Base-by-base conservation (phyloP, 139 green algal genomes). In the Coelastrella sp. region DNA sequence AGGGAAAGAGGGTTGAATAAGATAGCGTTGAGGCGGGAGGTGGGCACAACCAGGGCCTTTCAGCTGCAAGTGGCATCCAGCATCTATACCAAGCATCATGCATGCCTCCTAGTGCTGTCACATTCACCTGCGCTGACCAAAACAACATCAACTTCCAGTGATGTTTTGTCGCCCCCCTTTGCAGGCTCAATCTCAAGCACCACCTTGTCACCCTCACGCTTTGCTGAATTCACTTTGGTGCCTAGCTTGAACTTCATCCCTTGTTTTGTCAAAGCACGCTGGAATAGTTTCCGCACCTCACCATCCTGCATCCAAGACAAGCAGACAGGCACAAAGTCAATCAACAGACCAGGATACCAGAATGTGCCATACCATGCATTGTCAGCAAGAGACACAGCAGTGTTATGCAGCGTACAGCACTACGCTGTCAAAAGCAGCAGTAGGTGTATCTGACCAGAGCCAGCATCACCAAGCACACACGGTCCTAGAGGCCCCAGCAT, bases 211-310 rank as follows among this genome's bases (percentile, higher is more conserved):
- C 79, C 90, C 5, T 90, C 86, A 2, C 94, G 80, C 66, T 93
- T 88, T 7, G 94, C 95, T 30, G 76, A 86, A 6, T 90, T 94
- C 15, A 93, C 95, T 92, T 98, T 98, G 51, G 90, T 96, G 41
- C 85, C 84, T 57, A 99, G 92, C 93, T 97, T 99, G 92, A 99
- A 98, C 88, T 98, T 98, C 67, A 99, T 91, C n/a, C 97, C 97
- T 89, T 99, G 97, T 94, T 99, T 99, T 64, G 95, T 87, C 50
- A 99, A 91, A 0, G 91, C 87, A 45, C 98, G 92, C 90, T 98
- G 91, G 90, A 99, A 99, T 1, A 81, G 66, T 19, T 90, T 92
- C 5, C 97, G 94, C 8, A 99, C 81, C 85, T 99, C 96, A 21
- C 74, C 66, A 63, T 98, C 96, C 94, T 97, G 85, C 59, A 64